Conservation (phyloP, 1,284 basidiomycete genomes). For the Sanguinoderma infundibulare region DNA sequence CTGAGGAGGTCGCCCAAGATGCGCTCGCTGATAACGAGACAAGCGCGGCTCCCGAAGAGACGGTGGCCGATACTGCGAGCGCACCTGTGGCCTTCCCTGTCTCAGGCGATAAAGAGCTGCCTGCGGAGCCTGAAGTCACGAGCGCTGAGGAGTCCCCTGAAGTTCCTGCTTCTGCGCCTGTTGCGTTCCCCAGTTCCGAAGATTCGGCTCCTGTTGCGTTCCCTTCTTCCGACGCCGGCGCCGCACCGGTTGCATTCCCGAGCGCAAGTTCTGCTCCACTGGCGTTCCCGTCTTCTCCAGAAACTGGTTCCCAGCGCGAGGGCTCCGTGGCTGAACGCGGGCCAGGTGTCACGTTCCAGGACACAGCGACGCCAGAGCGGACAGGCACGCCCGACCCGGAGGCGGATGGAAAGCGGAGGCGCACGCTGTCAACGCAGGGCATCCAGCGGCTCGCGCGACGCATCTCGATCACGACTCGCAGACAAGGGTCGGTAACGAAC, state of each 20-base stretch:
- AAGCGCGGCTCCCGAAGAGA: conserved; percentile 8
- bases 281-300: conserved; percentile 41
- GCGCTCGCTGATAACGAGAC: conserved; percentile 18
- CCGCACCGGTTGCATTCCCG: conserved; percentile 34
- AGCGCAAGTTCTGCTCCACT: conserved; percentile 35
- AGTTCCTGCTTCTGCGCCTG: conserved; percentile 14
- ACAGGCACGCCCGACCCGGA: conserved; percentile 71
- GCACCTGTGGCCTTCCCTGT: conserved; percentile 22
- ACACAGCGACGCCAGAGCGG: conserved; percentile 38
- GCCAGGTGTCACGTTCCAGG: conserved; percentile 46
- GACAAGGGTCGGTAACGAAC: conserved; percentile 49
- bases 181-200: conserved; percentile 35
- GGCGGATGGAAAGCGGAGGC: conserved; percentile 73
- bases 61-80: neutral
- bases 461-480: conserved; percentile 68
- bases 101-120: conserved; percentile 19
- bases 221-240: conserved; percentile 25
- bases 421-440: conserved; percentile 77
- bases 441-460: conserved; percentile 78
- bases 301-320: conserved; percentile 35
- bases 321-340: conserved; percentile 32
- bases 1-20: conserved; percentile 28
- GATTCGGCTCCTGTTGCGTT: conserved; percentile 35
- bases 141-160: conserved; percentile 10
- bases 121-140: conserved; percentile 19